phyloP scores from a whole-genome alignment of 257 asterid genomes.

The Solanum paucissectum region DNA sequence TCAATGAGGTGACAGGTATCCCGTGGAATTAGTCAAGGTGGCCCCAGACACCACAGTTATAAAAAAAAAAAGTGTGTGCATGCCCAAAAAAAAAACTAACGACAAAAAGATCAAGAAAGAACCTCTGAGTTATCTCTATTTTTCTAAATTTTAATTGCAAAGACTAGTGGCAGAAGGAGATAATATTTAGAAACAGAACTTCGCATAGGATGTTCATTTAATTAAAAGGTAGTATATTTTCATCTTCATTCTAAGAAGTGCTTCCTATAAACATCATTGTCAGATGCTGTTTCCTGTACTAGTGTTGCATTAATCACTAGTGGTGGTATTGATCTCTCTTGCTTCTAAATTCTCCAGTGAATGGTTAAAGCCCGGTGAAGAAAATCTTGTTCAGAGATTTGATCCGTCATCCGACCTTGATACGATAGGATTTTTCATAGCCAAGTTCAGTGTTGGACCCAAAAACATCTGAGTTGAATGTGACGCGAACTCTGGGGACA shows the following conservation, averaged over 20 bases:
- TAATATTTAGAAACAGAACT: neutral
- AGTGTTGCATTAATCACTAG: neutral
- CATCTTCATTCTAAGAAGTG: neutral
- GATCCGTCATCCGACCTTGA: conserved; percentile 85
- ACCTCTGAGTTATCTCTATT: neutral
- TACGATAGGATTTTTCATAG: conserved; percentile 90
- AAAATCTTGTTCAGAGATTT: conserved; percentile 84
- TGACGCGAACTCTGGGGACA: neutral
- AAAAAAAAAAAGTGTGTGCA: neutral
- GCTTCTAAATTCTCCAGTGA: conserved; percentile 35
- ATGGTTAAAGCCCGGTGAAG: conserved; percentile 94
- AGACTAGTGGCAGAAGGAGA: neutral
- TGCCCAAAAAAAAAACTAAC: neutral
- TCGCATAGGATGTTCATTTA: neutral
- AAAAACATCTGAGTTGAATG: conserved; percentile 28
- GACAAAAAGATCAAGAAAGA: neutral
- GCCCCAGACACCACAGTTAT: neutral
- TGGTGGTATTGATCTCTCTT: neutral
- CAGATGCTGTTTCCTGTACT: neutral
- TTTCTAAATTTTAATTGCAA: neutral
- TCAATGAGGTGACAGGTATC: neutral
- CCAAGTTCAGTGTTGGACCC: conserved; percentile 75
- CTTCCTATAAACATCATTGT: neutral
- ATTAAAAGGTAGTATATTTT: neutral
- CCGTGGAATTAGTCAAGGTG: neutral